A percentile compares a stretch with the other conserved stretches of the same genome.
phyloP scores from a whole-genome alignment of 2,329 filamentous ascomycete species.

The Fusarium sp. region DNA sequence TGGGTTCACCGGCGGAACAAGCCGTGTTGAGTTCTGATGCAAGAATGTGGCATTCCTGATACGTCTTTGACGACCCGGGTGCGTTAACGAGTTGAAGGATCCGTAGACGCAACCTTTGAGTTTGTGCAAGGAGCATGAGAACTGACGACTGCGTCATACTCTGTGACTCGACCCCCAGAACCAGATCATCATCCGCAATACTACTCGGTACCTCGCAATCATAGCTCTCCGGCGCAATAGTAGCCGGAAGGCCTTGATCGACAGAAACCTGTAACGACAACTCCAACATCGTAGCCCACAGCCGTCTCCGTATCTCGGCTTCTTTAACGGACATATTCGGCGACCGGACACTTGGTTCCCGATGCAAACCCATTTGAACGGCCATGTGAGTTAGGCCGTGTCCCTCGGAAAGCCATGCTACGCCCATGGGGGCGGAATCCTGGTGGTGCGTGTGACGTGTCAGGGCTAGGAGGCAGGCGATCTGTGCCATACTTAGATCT shows the following conservation, averaged over 20 bases:
- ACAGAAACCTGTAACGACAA: neutral
- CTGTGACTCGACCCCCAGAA: neutral
- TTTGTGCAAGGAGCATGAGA: neutral
- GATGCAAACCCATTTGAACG: neutral
- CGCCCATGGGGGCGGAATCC: neutral
- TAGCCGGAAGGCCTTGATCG: neutral
- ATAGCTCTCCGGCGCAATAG: neutral
- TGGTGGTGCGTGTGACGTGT: neutral
- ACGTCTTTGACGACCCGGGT: neutral
- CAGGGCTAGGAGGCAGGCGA: neutral
- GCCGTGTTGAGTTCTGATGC: neutral
- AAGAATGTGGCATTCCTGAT: neutral
- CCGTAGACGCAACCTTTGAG: neutral
- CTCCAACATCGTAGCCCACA: neutral
- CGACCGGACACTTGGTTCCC: neutral
- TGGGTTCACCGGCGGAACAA: neutral
- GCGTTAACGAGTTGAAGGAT: neutral
- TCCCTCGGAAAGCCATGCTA: neutral
- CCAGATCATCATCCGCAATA: neutral
- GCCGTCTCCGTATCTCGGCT: neutral
- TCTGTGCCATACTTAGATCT: slow-evolving; percentile 1
- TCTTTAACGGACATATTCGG: neutral
- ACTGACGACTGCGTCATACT: neutral
- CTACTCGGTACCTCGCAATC: neutral
- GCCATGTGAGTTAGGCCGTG: neutral